Percentiles rank a stretch among this genome's conserved stretches.
These are phyloP conservation scores for Coprinopsis marcescibilis DNA, from an alignment of 768 basidiomycete genomes.

Conservation along the genomic window DNA sequence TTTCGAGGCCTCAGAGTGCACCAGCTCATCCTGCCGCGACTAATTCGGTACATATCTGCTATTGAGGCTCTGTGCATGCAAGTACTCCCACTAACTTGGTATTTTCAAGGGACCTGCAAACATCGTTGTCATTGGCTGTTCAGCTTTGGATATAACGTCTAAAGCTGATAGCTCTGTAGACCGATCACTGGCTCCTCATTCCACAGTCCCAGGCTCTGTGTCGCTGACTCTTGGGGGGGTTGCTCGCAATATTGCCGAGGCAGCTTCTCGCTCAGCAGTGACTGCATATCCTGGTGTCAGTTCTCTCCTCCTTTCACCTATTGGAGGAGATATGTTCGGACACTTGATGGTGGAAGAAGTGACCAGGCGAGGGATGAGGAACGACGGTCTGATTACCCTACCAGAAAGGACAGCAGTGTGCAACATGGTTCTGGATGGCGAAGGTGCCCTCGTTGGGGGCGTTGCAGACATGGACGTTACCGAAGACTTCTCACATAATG, in stretches of 20 bases:
- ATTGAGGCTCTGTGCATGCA: not conserved
- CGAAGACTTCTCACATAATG: conserved; percentile 28
- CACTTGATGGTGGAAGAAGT: conserved; percentile 56
- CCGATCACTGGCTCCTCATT: conserved; percentile 38
- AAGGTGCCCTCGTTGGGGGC: conserved; percentile 73
- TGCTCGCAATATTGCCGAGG: conserved; percentile 92
- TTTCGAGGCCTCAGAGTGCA: too few relatives aligned
- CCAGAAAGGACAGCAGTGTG: conserved; percentile 69
- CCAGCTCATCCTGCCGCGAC: too few relatives aligned
- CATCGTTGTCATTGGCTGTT: conserved; percentile 75
- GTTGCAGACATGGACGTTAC: conserved; percentile 89
- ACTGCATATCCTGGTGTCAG: conserved; percentile 28
- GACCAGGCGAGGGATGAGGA: conserved; percentile 63
- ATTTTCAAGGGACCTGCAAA: conserved; percentile 30
- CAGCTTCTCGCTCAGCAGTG: conserved; percentile 61
- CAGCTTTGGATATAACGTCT: conserved; percentile 87
- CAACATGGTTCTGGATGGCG: conserved; percentile 72
- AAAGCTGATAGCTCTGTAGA: conserved; percentile 29
- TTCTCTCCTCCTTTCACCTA: conserved; percentile 64
- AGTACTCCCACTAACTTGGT: not conserved
- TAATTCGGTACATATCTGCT: too few relatives aligned
- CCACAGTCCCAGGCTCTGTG: conserved; percentile 79
- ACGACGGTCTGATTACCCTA: conserved; percentile 58
- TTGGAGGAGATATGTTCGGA: conserved; percentile 78
- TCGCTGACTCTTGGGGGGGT: conserved; percentile 80